Evolutionary conservation across 306 rosid genomes (phyloP).

Genomic region (Gynostemma pentaphyllum): DNA sequence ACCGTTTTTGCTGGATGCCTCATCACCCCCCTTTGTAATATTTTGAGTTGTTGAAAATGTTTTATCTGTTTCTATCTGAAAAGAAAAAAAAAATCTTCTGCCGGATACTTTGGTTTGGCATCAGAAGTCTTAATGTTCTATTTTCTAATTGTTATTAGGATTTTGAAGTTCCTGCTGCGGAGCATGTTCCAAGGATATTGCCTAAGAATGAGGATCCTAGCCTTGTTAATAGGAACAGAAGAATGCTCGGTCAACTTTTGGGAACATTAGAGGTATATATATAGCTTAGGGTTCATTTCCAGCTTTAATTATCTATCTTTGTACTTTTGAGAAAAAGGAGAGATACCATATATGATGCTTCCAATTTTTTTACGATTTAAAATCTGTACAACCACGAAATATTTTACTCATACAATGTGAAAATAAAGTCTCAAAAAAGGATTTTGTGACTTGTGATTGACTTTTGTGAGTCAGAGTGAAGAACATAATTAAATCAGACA

Average conservation of each 20-base stretch:
- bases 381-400: background rate
- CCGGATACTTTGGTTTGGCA: slow-evolving; percentile 4
- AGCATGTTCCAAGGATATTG: slow-evolving; percentile 71
- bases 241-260: slow-evolving; percentile 95
- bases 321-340: background rate
- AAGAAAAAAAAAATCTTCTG: no score
- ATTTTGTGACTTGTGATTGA: background rate
- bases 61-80: no score
- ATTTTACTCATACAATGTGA: background rate
- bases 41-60: no score
- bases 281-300: background rate
- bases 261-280: slow-evolving; percentile 81
- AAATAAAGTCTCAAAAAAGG: background rate
- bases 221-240: slow-evolving; percentile 78
- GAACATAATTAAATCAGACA: background rate
- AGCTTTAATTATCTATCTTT: background rate
- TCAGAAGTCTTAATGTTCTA: background rate
- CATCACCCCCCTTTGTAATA: no score
- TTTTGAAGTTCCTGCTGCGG: slow-evolving; percentile 44
- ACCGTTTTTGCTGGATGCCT: no score
- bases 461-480: background rate
- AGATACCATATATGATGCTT: background rate
- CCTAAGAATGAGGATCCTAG: slow-evolving; percentile 90
- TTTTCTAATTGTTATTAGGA: slow-evolving; percentile 31
- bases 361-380: background rate